Evolutionary conservation across 805 yeast genomes (phyloP).

Genomic region (Saccharomycopsis olivae): DNA sequence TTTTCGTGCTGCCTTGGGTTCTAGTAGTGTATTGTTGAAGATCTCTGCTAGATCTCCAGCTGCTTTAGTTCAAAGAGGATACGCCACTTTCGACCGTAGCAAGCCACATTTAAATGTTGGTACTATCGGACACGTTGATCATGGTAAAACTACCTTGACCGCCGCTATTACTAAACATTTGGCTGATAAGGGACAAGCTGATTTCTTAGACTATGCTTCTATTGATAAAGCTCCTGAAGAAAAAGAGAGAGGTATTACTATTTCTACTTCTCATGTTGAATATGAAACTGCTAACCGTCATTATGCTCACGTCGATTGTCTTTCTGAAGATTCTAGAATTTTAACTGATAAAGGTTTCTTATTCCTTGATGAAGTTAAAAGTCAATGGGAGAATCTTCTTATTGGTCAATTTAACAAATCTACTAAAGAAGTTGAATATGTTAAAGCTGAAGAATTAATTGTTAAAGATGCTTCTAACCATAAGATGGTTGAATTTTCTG

Average conservation of each 20-base stretch:
- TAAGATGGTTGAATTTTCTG: not conserved
- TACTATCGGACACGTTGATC: slow-evolving; percentile 98
- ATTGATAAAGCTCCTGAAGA: slow-evolving; percentile 98
- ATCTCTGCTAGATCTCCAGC: too few species aligned
- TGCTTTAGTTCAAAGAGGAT: too few species aligned
- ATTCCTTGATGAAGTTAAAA: slow-evolving; percentile 1
- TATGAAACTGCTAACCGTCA: slow-evolving; percentile 92
- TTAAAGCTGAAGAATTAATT: not conserved
- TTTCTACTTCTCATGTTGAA: slow-evolving; percentile 96
- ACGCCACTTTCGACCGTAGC: slow-evolving; percentile 80
- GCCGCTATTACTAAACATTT: slow-evolving; percentile 97
- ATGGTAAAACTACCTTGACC: slow-evolving; percentile 96
- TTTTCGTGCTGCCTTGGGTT: slow-evolving; percentile 6
- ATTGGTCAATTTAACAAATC: not conserved
- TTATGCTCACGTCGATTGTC: slow-evolving; percentile 95
- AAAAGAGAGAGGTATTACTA: slow-evolving; percentile 98
- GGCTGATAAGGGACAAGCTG: slow-evolving; percentile 82
- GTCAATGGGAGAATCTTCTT: not conserved
- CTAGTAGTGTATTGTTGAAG: not conserved
- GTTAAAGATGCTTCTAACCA: slow-evolving; percentile 1
- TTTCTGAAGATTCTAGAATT: not conserved
- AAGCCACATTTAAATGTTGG: slow-evolving; percentile 97
- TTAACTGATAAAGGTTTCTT: too few species aligned
- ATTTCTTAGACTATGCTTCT: slow-evolving; percentile 82
- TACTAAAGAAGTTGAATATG: not conserved